A percentile compares a stretch with the other conserved stretches of the same genome.
Evolutionary conservation across 345 rosid species (phyloP).

Genomic region (Lepidium aucheri): DNA sequence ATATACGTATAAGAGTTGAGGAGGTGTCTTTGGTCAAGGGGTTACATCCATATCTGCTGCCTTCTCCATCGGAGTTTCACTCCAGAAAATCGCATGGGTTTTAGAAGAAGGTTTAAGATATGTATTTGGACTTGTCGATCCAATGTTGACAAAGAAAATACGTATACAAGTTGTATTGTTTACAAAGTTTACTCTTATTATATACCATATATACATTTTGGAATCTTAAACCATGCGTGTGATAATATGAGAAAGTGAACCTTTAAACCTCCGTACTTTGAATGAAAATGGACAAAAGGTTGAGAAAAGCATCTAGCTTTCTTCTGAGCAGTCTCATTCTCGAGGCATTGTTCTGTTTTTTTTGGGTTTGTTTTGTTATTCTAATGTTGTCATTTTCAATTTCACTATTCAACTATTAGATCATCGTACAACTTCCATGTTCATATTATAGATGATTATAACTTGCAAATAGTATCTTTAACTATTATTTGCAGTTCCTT

Average conservation of each 20-base stretch:
- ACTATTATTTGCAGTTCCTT: not conserved
- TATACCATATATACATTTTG: not conserved
- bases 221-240: not conserved
- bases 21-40: no score
- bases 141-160: no score
- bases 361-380: not conserved
- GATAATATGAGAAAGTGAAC: not conserved
- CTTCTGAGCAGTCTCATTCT: slow-evolving; percentile 1
- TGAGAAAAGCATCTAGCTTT: not conserved
- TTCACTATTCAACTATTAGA: not conserved
- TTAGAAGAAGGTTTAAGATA: no score
- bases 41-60: no score
- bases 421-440: slow-evolving; percentile 9
- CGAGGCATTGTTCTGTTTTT: not conserved
- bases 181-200: no score
- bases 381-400: slow-evolving; percentile 1
- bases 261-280: not conserved
- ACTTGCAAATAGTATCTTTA: not conserved
- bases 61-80: no score
- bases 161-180: no score
- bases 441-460: not conserved
- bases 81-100: no score
- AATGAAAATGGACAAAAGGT: not conserved
- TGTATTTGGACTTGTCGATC: no score
- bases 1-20: no score